These are phyloP conservation scores for Symbiodinium natans DNA, from an alignment of 73 alveolate genomes.

Conservation along the genomic window DNA sequence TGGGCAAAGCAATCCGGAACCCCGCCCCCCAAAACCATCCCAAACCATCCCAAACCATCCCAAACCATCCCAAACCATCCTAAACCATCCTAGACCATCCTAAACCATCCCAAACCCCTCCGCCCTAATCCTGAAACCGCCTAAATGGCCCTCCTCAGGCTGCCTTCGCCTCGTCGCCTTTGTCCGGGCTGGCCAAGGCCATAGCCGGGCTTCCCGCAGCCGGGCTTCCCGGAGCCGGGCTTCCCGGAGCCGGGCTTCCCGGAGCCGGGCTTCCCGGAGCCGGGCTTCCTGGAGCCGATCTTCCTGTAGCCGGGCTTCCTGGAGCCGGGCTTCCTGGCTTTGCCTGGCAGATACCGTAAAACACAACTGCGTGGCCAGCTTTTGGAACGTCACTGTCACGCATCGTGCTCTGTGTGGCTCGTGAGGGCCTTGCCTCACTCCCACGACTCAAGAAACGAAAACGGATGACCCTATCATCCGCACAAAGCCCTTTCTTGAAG, in stretches of 20 bases:
- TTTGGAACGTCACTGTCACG: no score
- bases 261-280: background rate
- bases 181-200: background rate
- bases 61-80: no score
- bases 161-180: background rate
- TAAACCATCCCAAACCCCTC: background rate
- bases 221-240: background rate
- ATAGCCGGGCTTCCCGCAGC: background rate
- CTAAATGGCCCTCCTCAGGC: background rate
- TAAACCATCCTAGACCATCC: no score
- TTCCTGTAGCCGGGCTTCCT: background rate
- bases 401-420: no score
- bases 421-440: no score
- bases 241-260: background rate
- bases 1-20: no score
- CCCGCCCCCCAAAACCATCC: no score
- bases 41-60: no score
- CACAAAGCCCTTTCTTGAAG: no score
- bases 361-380: background rate
- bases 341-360: background rate
- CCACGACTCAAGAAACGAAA: no score
- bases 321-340: background rate
- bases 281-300: background rate
- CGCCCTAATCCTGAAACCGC: background rate
- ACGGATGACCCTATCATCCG: no score